Evolutionary conservation across 352 stramenopile genomes (phyloP).

Genomic region (Globisporangium spinosum): DNA sequence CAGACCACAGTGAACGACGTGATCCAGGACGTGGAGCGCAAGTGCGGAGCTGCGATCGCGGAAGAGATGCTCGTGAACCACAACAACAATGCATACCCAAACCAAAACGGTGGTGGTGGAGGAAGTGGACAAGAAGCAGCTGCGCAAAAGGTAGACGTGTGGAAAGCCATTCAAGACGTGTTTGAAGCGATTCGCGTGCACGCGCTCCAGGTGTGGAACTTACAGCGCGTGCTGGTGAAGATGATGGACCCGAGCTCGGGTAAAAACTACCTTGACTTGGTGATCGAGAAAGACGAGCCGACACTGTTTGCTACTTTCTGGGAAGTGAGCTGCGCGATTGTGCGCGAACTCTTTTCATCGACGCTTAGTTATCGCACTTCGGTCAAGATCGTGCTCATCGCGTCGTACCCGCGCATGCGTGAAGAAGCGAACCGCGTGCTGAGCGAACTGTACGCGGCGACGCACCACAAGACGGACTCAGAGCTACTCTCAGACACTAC

Average conservation of each 20-base stretch:
- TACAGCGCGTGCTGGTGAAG: conserved; percentile 83
- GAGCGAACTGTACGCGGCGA: conserved; percentile 53
- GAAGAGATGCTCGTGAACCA: conserved; percentile 55
- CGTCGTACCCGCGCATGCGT: conserved; percentile 75
- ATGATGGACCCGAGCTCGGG: conserved; percentile 47
- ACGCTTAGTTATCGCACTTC: conserved; percentile 54
- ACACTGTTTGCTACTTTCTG: conserved; percentile 83
- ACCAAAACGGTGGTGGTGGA: conserved; percentile 15
- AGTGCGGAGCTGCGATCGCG: conserved; percentile 50
- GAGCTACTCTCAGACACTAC: conserved; percentile 26
- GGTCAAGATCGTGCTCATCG: conserved; percentile 70
- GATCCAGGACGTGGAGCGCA: conserved; percentile 76
- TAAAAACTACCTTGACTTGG: conserved; percentile 63
- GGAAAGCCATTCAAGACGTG: conserved; percentile 77
- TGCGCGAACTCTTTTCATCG: conserved; percentile 62
- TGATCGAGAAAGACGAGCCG: conserved; percentile 70
- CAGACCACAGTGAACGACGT: conserved; percentile 79
- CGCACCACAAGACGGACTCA: conserved; percentile 23
- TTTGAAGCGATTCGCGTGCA: conserved; percentile 66
- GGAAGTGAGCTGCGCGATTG: conserved; percentile 78
- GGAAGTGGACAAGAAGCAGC: conserved; percentile 23
- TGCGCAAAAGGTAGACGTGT: conserved; percentile 64
- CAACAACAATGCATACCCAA: conserved; percentile 9
- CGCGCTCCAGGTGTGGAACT: conserved; percentile 82
- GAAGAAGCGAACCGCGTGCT: conserved; percentile 66